phyloP scores from a whole-genome alignment of 2,329 filamentous ascomycete genomes.

The Epichloe festucae region DNA sequence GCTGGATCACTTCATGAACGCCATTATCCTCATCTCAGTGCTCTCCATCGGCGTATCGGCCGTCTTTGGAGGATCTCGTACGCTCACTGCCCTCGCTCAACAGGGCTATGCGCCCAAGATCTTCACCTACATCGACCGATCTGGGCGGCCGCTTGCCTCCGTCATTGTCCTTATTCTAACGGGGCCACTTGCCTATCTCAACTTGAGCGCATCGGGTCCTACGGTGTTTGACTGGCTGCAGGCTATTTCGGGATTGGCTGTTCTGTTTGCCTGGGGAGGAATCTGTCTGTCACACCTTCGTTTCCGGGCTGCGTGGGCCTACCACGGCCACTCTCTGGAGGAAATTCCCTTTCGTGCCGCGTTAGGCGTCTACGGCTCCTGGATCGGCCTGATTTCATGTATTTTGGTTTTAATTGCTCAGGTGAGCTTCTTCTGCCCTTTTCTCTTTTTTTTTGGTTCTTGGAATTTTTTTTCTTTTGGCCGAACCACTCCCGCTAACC shows the following conservation, averaged over 20 bases:
- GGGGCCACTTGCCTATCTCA: conserved; percentile 35
- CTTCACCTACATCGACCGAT: conserved; percentile 40
- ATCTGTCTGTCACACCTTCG: conserved; percentile 54
- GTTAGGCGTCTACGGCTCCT: conserved; percentile 49
- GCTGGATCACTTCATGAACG: conserved; percentile 39
- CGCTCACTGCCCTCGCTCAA: conserved; percentile 40
- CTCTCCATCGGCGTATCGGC: conserved; percentile 41
- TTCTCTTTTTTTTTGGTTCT: not conserved
- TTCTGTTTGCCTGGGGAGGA: conserved; percentile 53
- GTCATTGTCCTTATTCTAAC: conserved; percentile 33
- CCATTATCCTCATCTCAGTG: conserved; percentile 40
- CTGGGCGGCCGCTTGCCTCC: conserved; percentile 36
- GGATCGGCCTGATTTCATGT: conserved; percentile 44
- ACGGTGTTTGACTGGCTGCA: conserved; percentile 52
- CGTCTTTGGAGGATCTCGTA: conserved; percentile 43
- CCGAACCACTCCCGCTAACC: not conserved
- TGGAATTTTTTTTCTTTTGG: not conserved
- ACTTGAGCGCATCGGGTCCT: conserved; percentile 30
- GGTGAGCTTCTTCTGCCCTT: conserved; percentile 16
- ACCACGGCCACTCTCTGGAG: conserved; percentile 45
- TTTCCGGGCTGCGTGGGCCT: conserved; percentile 49
- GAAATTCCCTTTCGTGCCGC: conserved; percentile 51
- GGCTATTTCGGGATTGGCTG: conserved; percentile 47
- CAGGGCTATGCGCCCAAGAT: conserved; percentile 41
- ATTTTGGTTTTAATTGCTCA: conserved; percentile 38